Base-by-base conservation (phyloP, 2,329 filamentous ascomycete species). In the Xylaria sp. region DNA sequence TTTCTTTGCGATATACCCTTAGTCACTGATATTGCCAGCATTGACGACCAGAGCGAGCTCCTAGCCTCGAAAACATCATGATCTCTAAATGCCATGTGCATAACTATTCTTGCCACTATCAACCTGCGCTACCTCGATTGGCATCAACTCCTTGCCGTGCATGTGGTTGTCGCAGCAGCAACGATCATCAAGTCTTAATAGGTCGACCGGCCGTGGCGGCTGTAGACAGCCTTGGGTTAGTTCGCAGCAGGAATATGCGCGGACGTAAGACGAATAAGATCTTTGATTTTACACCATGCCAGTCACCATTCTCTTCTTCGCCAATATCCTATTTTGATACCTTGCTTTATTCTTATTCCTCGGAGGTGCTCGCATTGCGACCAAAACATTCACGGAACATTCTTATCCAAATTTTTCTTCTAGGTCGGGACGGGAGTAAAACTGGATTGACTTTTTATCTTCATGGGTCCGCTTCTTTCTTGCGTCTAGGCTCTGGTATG, bases 1-100 rank as follows among this genome's bases (percentile, higher is more conserved):
- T 67, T 57, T 56, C 61, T 68, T 61, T 64, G 57, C 63, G 56
- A 70, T 71, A 73, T 72, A 72, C 72, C 71, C 71, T 60, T 51
- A 60, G 62, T 58, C 43, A 47, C 57, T 58, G 41, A 33, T 46
- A 33, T 68, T 67, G 57, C 58, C 65, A 64, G 66, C 67, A 69
- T 72, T 69, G 71, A 66, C 65, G 62, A 63, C 60, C 46, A 62
- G 54, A 37, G 54, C 61, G 59, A 49, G 47, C 37, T 40, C 35
- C 21, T 25, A 29, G 29, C 51, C 47, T 52, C 31, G 54, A 58
- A 54, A 58, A 46, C 38, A 62, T 48, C 60, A 65, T 35, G 21
- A 48, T 54, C 49, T 44, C n/a, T 27, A 43, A 58, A 29, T 52
- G 33, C 53, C 29, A 55, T 58, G 37, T 31, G 8, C 29, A 57